These are phyloP conservation scores for Phalaenopsis equestris DNA, from an alignment of 106 monocot genomes.

Conservation along the genomic window DNA sequence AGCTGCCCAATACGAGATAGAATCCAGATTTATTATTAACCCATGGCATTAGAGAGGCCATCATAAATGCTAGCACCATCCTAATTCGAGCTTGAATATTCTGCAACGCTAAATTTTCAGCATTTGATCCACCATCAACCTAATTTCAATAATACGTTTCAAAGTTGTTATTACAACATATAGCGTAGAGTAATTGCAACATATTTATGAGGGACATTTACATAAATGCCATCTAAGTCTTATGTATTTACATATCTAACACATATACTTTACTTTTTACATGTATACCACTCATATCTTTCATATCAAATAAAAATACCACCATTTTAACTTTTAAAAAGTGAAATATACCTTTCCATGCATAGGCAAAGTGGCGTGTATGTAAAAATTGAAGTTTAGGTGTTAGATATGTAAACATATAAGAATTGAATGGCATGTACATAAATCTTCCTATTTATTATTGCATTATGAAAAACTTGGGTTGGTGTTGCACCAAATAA, in stretches of 20 bases:
- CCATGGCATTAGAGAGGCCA: constrained; percentile 99
- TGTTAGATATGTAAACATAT: too few species aligned
- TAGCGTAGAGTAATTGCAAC: background rate
- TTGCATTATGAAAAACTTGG: background rate
- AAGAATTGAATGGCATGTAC: too few species aligned
- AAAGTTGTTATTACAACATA: background rate
- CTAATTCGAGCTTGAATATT: constrained; percentile 99
- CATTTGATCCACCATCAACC: constrained; percentile 97
- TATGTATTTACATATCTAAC: too few species aligned
- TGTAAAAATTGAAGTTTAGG: too few species aligned
- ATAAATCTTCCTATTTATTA: background rate
- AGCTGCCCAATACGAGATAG: constrained; percentile 90
- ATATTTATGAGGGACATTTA: background rate
- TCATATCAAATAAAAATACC: too few species aligned
- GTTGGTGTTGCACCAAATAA: background rate
- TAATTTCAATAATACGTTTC: constrained; percentile 15
- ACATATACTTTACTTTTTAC: too few species aligned
- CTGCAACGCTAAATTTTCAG: constrained; percentile 86
- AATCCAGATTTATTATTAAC: constrained; percentile 87
- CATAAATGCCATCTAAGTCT: too few species aligned
- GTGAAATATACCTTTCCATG: too few species aligned
- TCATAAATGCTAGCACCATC: constrained; percentile 97
- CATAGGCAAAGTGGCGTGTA: too few species aligned
- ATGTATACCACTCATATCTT: too few species aligned
- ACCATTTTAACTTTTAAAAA: too few species aligned